Percentiles rank a stretch among this genome's conserved stretches.
These are phyloP conservation scores for Parietaria judaica DNA, from an alignment of 306 rosid species.

Conservation along the genomic window DNA sequence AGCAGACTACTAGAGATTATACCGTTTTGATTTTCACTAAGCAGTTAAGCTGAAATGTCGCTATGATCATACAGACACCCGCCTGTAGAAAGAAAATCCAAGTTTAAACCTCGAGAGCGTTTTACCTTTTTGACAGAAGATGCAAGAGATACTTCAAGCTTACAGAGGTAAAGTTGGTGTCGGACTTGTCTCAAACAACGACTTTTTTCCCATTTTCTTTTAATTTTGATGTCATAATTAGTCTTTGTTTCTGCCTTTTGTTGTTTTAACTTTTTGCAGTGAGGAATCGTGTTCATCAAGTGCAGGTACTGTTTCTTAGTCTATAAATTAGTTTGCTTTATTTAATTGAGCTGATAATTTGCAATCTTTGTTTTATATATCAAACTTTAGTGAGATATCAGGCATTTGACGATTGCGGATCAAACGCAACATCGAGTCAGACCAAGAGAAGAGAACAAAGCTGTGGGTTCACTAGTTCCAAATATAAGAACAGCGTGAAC, in stretches of 20 bases:
- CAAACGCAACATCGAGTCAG: slow-evolving; percentile 30
- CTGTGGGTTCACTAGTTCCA: slow-evolving; percentile 33
- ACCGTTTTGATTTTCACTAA: background rate
- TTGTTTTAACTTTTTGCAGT: slow-evolving; percentile 39
- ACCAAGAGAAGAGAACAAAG: slow-evolving; percentile 35
- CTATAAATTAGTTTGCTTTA: background rate
- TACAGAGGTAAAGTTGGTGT: slow-evolving; percentile 44
- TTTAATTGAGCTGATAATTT: slow-evolving; percentile 8
- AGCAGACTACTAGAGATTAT: background rate
- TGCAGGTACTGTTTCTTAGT: slow-evolving; percentile 41
- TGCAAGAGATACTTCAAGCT: slow-evolving; percentile 56
- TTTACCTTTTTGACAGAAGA: slow-evolving; percentile 45
- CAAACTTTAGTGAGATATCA: slow-evolving; percentile 44
- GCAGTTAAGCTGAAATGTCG: slow-evolving; percentile 19
- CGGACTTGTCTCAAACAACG: slow-evolving; percentile 10
- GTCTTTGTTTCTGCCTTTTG: slow-evolving; percentile 18
- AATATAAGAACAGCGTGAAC: slow-evolving; percentile 22
- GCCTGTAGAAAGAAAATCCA: slow-evolving; percentile 31
- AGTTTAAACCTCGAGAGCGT: slow-evolving; percentile 25
- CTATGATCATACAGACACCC: slow-evolving; percentile 30
- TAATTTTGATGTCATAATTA: background rate
- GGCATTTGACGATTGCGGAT: slow-evolving; percentile 28
- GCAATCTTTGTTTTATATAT: slow-evolving; percentile 5
- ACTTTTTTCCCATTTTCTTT: slow-evolving; percentile 8
- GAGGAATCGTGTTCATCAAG: slow-evolving; percentile 81